These are phyloP conservation scores for Colletotrichum trifolii DNA, from an alignment of 2,329 filamentous ascomycete genomes.

Conservation along the genomic window DNA sequence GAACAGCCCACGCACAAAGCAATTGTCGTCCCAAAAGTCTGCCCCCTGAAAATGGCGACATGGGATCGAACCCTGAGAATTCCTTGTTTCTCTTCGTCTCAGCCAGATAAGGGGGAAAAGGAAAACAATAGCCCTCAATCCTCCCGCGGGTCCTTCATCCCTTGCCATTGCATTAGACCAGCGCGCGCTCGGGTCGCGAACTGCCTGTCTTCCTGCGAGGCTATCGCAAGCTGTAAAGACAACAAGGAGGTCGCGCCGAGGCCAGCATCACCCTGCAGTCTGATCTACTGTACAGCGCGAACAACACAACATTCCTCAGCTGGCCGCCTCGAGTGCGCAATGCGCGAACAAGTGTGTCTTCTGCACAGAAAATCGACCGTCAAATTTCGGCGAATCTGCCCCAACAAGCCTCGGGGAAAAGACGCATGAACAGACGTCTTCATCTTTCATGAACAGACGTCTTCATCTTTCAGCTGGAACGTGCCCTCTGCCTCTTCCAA, in stretches of 20 bases:
- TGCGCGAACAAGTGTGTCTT: no score
- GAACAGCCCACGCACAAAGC: no score
- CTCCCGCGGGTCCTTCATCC: slow-evolving; percentile 19
- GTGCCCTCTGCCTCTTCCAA: no score
- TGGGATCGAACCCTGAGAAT: background rate
- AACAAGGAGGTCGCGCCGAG: background rate
- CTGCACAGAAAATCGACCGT: no score
- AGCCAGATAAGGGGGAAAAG: no score
- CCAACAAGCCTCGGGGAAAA: no score
- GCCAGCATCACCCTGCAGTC: slow-evolving; percentile 18
- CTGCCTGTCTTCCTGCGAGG: slow-evolving; percentile 8
- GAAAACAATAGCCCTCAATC: background rate
- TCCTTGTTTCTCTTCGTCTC: background rate
- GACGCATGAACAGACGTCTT: no score
- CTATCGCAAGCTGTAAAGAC: slow-evolving; percentile 3
- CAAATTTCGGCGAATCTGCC: no score
- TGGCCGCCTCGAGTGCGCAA: no score
- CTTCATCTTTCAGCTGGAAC: no score
- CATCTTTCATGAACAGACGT: no score
- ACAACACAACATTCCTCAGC: background rate
- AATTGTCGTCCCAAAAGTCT: background rate
- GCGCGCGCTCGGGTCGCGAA: slow-evolving; percentile 9
- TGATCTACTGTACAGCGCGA: slow-evolving; percentile 4
- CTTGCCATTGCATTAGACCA: slow-evolving; percentile 20
- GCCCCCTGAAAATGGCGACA: background rate